A percentile compares a stretch with the other conserved stretches of the same genome.
Conservation (phyloP, 208 protist species). For the Leishmania tropica region DNA sequence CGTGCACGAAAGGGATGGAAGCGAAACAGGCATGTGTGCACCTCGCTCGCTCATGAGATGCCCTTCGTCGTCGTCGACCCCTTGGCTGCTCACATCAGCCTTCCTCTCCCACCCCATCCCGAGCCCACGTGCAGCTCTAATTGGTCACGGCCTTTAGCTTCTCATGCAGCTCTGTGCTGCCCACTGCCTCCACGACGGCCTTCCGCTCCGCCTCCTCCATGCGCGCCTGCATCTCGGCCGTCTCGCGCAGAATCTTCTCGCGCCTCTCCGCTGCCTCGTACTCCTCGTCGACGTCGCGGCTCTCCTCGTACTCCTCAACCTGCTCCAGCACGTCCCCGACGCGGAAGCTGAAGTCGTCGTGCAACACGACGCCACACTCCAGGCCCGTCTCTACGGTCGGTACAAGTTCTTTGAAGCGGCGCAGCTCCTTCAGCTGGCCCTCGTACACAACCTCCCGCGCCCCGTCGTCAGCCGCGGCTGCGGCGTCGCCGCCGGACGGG, state of each 20-base stretch:
- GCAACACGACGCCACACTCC: constrained; percentile 90
- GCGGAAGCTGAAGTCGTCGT: constrained; percentile 87
- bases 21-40: background rate
- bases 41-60: background rate
- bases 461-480: constrained; percentile 36
- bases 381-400: constrained; percentile 82
- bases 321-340: constrained; percentile 79
- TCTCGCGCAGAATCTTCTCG: constrained; percentile 69
- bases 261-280: constrained; percentile 71
- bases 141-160: constrained; percentile 23
- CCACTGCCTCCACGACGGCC: background rate
- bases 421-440: constrained; percentile 86
- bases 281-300: constrained; percentile 79
- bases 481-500: background rate
- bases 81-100: background rate
- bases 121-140: background rate
- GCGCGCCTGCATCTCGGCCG: constrained; percentile 50
- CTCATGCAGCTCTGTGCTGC: constrained; percentile 23
- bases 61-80: background rate
- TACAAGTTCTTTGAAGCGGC: constrained; percentile 90
- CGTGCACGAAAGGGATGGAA: constrained; percentile 1
- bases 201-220: constrained; percentile 23
- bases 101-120: background rate
- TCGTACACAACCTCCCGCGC: constrained; percentile 78
- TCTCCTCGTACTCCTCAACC: constrained; percentile 78